phyloP scores from a whole-genome alignment of 208 protist species.

The Borovskyia barvae region DNA sequence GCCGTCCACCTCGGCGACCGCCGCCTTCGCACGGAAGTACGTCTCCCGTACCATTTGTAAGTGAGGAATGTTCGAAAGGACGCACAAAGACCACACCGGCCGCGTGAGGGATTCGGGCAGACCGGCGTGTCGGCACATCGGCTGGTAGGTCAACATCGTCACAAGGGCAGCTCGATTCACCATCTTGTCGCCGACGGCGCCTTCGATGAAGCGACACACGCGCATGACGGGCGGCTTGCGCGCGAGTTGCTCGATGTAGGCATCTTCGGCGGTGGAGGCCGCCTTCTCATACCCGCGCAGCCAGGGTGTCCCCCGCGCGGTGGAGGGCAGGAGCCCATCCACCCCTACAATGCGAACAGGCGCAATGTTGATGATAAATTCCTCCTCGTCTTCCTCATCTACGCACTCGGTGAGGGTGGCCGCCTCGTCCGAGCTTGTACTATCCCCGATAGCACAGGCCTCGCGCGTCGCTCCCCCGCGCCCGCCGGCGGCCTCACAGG shows the following conservation, averaged over 20 bases:
- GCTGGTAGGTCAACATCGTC: conserved; percentile 31
- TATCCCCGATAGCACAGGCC: not conserved
- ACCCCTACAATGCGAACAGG: conserved; percentile 48
- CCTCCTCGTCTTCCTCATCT: conserved; percentile 25
- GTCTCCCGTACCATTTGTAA: conserved; percentile 51
- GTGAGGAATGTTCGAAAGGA: conserved; percentile 44
- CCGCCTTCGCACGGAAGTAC: conserved; percentile 40
- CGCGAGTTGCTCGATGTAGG: conserved; percentile 23
- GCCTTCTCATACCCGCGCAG: conserved; percentile 34
- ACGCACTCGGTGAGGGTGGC: conserved; percentile 20
- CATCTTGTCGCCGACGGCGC: conserved; percentile 36
- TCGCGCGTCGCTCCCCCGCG: not conserved
- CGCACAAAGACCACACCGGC: conserved; percentile 44
- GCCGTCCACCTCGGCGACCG: conserved; percentile 42
- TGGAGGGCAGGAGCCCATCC: conserved; percentile 36
- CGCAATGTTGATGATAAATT: conserved; percentile 42
- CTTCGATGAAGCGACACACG: conserved; percentile 46
- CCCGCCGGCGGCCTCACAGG: not conserved
- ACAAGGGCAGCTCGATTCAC: conserved; percentile 38
- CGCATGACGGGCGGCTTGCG: conserved; percentile 39
- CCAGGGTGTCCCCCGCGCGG: conserved; percentile 47
- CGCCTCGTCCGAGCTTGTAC: not conserved
- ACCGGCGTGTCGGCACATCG: conserved; percentile 31
- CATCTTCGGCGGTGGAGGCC: conserved; percentile 24
- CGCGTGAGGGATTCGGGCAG: conserved; percentile 36